Evolutionary conservation across 108 stramenopile species (phyloP).

Genomic region (Mediolabrus comicus): DNA sequence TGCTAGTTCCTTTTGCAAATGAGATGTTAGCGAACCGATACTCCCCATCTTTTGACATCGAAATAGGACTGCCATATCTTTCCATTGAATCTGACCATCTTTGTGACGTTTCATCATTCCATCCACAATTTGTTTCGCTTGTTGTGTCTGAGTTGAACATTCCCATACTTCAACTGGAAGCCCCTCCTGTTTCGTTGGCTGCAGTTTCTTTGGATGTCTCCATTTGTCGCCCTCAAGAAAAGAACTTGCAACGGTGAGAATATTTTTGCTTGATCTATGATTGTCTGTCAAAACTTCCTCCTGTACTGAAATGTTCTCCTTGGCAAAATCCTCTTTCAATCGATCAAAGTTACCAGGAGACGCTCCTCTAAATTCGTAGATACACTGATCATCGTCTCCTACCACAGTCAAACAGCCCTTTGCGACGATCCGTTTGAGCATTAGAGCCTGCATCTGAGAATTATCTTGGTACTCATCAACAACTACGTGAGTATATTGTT

Average conservation of each 20-base stretch:
- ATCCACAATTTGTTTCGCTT: constrained; percentile 12
- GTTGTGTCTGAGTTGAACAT: neutral
- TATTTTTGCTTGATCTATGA: constrained; percentile 17
- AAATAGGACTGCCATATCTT: constrained; percentile 15
- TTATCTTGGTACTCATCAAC: constrained; percentile 34
- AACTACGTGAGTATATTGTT: constrained; percentile 4
- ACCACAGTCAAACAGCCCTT: constrained; percentile 18
- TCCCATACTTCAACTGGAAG: constrained; percentile 16
- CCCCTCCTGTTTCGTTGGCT: neutral
- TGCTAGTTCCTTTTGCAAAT: constrained; percentile 1
- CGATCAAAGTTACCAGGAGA: constrained; percentile 6
- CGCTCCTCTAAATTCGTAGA: constrained; percentile 18
- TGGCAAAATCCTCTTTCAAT: neutral
- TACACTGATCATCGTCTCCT: constrained; percentile 32
- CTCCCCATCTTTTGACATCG: constrained; percentile 8
- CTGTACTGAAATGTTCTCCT: neutral
- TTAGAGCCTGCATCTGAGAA: neutral
- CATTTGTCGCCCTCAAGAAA: constrained; percentile 9
- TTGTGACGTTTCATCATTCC: constrained; percentile 16
- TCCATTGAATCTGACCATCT: neutral
- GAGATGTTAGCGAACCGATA: neutral
- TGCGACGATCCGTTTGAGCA: constrained; percentile 9
- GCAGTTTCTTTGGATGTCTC: constrained; percentile 6
- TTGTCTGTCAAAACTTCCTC: constrained; percentile 15
- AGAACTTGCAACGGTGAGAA: constrained; percentile 15